These are phyloP conservation scores for Rhodotorula graminis DNA, from an alignment of 768 basidiomycete species.

Conservation along the genomic window DNA sequence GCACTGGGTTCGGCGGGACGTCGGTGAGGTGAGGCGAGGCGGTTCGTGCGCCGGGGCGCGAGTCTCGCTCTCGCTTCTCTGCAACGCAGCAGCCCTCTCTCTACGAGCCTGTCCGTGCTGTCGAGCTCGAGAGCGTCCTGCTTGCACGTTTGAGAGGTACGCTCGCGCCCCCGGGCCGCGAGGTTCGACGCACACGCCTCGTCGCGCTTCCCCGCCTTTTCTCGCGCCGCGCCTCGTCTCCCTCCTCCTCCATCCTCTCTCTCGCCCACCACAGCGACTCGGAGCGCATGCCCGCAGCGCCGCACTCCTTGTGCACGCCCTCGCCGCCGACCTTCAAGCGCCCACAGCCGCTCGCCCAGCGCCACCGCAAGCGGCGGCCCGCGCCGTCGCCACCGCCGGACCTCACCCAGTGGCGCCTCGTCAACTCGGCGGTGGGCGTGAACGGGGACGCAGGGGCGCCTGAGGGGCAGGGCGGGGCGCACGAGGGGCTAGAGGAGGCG, in stretches of 20 bases:
- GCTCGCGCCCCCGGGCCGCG: no score
- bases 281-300: background rate
- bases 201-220: background rate
- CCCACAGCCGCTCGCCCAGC: background rate
- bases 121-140: no score
- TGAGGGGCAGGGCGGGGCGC: no score
- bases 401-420: no score
- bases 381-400: background rate
- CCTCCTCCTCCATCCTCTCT: background rate
- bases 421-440: no score
- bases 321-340: background rate
- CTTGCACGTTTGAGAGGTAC: no score
- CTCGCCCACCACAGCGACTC: background rate
- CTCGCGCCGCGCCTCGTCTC: background rate
- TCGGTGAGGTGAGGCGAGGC: slow-evolving; percentile 41
- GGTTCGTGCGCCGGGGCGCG: background rate
- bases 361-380: background rate
- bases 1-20: slow-evolving; percentile 76
- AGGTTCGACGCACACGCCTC: no score
- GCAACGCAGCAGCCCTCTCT: background rate
- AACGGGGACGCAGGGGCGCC: no score
- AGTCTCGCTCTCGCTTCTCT: background rate
- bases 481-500: no score
- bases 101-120: background rate
- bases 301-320: no score